These are phyloP conservation scores for Fraxinus americana DNA, from an alignment of 257 asterid genomes.

Conservation along the genomic window DNA sequence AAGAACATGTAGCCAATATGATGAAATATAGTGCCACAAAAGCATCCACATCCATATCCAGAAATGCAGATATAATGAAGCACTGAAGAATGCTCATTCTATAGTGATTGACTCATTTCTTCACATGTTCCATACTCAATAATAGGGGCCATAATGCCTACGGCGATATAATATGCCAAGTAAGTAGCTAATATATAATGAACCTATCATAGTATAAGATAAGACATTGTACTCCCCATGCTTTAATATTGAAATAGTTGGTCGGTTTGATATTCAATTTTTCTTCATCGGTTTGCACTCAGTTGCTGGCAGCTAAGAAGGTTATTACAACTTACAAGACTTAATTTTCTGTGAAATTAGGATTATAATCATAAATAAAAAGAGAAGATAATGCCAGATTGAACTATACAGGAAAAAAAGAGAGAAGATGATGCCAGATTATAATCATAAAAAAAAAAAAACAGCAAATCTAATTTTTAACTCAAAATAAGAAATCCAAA, in stretches of 20 bases:
- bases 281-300: no score
- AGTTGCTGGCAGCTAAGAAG: no score
- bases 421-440: no score
- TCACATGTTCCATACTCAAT: neutral
- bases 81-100: neutral
- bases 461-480: no score
- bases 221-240: neutral
- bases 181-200: neutral
- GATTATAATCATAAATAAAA: neutral
- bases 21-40: neutral
- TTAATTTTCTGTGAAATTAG: no score
- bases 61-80: neutral
- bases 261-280: no score
- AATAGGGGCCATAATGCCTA: neutral
- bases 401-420: neutral
- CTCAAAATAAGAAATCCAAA: neutral
- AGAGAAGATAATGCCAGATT: neutral
- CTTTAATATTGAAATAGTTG: neutral
- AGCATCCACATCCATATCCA: neutral
- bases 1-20: neutral
- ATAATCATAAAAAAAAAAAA: no score
- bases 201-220: neutral
- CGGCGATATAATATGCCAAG: neutral
- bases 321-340: no score
- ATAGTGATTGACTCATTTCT: neutral